Conservation (phyloP, 2,329 filamentous ascomycete genomes). For the Colletotrichum sp. region DNA sequence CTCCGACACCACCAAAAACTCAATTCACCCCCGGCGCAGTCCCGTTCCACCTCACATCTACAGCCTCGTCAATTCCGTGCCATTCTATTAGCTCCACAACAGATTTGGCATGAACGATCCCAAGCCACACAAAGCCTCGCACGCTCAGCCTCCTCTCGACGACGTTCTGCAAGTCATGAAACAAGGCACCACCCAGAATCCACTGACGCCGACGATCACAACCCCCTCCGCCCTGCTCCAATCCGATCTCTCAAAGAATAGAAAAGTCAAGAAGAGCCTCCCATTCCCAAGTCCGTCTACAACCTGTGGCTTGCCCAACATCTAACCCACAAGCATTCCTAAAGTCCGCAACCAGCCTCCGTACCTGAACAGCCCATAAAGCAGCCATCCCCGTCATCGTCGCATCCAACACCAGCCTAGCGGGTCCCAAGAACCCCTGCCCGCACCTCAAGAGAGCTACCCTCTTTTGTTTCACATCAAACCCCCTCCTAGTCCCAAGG, state of each 20-base stretch:
- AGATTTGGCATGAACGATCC: neutral
- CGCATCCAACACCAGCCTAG: neutral
- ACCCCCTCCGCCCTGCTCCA: too few relatives aligned
- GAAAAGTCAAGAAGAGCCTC: too few relatives aligned
- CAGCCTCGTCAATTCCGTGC: neutral
- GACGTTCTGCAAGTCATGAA: too few relatives aligned
- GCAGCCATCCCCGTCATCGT: neutral
- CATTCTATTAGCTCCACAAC: neutral
- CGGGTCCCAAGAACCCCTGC: neutral
- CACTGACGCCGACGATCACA: too few relatives aligned
- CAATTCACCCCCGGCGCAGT: neutral
- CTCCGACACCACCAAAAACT: neutral
- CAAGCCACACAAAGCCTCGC: neutral
- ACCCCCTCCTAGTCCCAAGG: neutral
- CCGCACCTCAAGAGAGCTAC: neutral
- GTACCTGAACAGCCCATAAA: neutral
- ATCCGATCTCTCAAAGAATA: too few relatives aligned
- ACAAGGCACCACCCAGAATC: too few relatives aligned
- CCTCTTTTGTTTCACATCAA: neutral
- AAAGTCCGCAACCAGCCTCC: neutral
- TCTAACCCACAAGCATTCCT: neutral
- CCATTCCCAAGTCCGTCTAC: neutral
- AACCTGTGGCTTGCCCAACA: neutral
- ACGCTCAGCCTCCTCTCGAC: neutral
- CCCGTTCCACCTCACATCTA: neutral